Base-by-base conservation (phyloP, 2,329 filamentous ascomycete genomes). In the Fusarium chaquense region DNA sequence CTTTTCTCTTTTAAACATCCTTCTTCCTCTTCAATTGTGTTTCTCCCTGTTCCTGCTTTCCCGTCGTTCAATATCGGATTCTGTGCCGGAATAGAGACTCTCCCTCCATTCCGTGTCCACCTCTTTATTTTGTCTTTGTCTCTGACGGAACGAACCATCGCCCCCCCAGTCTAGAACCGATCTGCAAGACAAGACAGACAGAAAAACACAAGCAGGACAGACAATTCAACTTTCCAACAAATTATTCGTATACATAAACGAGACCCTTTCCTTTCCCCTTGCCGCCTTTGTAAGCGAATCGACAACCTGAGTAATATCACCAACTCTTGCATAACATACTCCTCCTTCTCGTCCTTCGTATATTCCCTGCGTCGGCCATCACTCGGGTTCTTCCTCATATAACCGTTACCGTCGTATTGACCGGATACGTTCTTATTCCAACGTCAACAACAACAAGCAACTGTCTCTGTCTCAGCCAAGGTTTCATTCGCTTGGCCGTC, bases 401-500 rank as follows among this genome's bases (percentile, higher is more conserved):
- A 50, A 38, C 26, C 65, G 38, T 32, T 43, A 43, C 59, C 33
- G 26, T 59, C 44, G n/a, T 54, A 43, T 52, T 58, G 43, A 46
- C 55, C 62, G 53, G 57, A 60, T 54, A 55, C 40, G 38, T 26
- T 59, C 22, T 57, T 46, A 30, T 41, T 60, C 32, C 55, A 52
- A 40, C 35, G 11, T 53, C 51, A 58, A 46, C 55, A 52, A 35
- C 46, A 24, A 51, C 51, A 58, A 52, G 8, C 53, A 40, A 49
- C 36, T 36, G 36, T 50, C 26, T 63, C 41, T 66, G 62, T 72
- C 69, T 70, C 59, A 72, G 62, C 63, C 53, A 28, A 56, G 40
- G 63, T 70, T 56, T 72, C 66, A 72, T 58, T 71, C 45, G 54
- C 20, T 33, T 72, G 58, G 58, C 56, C 65, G 65, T 56, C 58